phyloP scores from a whole-genome alignment of 306 rosid species.

The Comarum palustre region DNA sequence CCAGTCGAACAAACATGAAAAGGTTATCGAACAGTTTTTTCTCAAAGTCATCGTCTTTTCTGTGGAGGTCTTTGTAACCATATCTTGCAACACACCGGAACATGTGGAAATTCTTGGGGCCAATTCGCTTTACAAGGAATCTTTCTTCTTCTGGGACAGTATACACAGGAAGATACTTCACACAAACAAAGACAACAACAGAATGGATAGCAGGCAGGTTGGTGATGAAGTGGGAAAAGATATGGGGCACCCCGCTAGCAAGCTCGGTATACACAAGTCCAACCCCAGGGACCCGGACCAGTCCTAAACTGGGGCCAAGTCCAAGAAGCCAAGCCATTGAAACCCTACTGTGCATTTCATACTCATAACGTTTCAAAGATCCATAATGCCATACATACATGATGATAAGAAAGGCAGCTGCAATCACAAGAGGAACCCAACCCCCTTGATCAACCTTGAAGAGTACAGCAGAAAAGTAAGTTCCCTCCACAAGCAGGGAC shows the following conservation, averaged over 20 bases:
- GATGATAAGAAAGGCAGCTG: constrained; percentile 74
- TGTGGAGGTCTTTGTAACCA: constrained; percentile 88
- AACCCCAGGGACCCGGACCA: constrained; percentile 93
- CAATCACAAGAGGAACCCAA: constrained; percentile 94
- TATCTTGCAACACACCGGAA: constrained; percentile 93
- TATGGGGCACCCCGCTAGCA: constrained; percentile 91
- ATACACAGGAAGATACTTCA: constrained; percentile 94
- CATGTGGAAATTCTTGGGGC: constrained; percentile 85
- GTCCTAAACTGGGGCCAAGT: constrained; percentile 95
- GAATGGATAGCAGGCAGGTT: constrained; percentile 96
- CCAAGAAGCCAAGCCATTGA: constrained; percentile 99
- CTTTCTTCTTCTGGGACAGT: constrained; percentile 96
- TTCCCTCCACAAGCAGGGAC: constrained; percentile 75
- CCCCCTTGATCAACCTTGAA: constrained; percentile 95
- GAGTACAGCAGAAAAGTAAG: constrained; percentile 85
- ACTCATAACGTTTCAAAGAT: constrained; percentile 78
- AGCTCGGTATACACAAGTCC: constrained; percentile 97
- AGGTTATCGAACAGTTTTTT: constrained; percentile 77
- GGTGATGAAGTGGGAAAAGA: constrained; percentile 96
- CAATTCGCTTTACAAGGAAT: constrained; percentile 84
- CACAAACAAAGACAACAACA: constrained; percentile 82
- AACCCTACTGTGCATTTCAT: constrained; percentile 90
- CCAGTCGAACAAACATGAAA: constrained; percentile 62
- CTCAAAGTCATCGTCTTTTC: constrained; percentile 86
- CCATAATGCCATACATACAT: constrained; percentile 98